Base-by-base conservation (phyloP, 2,329 filamentous ascomycete species). In the Aspergillus aculeatus region DNA sequence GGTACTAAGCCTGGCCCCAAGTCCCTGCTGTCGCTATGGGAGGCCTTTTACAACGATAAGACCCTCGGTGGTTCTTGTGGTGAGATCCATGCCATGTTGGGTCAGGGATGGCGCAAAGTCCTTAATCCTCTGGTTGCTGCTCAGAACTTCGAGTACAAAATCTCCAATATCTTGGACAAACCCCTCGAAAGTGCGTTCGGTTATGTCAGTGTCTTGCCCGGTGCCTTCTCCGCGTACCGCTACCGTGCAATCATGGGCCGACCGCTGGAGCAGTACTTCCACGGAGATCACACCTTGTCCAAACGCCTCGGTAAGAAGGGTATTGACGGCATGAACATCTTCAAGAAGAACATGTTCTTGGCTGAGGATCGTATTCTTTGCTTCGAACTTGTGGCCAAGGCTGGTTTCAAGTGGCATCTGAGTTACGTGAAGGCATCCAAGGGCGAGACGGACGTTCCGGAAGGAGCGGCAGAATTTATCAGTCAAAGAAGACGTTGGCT, bases 291-390 rank as follows among this genome's bases (percentile, higher is more conserved):
- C 80, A 98, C 95, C 0, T 85, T 98, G 35, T 96, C 95, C 60
- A 95, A 95, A 80, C 88, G 94, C 68, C 87, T 97, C 57, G 94
- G 94, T 70, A 96, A 96, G 82, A 99, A 99, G 85, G 95, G 95
- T 86, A 98, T 99, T 69, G 95, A 99, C 75, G 95, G 94, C 71
- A 98, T 98, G 95, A 98, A 98, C 81, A 98, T 99, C 77, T 99
- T 99, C 90, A 98, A 98, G 84, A 98, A 98, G 88, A 99, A 99
- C 86, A 99, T 99, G 95, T 99, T 98, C 85, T 94, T 99, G 87
- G 95, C 95, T 78, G 95, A 99, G 81, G 95, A 99, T 89, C 92
- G 95, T 86, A 99, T 99, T 82, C 86, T 99, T 54, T 99, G 95
- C 83, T 99, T 98, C 84, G 95, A 99, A 78, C 82, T 99, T 74